A percentile compares a stretch with the other conserved stretches of the same genome.
Evolutionary conservation across 257 asterid genomes (phyloP).

Genomic region (Ocimum tenuiflorum): DNA sequence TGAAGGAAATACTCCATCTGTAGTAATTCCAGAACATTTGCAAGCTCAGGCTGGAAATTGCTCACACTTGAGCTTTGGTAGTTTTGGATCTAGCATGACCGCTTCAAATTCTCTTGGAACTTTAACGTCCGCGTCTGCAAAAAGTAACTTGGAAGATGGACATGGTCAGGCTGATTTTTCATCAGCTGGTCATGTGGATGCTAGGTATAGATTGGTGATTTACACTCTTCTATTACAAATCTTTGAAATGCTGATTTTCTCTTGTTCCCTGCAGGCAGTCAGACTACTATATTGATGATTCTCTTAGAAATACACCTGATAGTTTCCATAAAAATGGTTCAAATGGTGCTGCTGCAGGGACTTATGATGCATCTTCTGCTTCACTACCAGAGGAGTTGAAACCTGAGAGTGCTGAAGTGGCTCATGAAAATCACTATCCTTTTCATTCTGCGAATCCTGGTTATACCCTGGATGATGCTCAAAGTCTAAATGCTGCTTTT

Average conservation of each 20-base stretch:
- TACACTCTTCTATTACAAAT: not conserved
- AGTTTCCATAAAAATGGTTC: constrained; percentile 40
- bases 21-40: constrained; percentile 75
- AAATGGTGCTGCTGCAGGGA: constrained; percentile 39
- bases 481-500: constrained; percentile 42
- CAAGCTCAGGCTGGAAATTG: constrained; percentile 70
- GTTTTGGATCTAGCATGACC: constrained; percentile 49
- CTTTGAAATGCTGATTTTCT: not conserved
- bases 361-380: constrained; percentile 55
- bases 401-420: constrained; percentile 48
- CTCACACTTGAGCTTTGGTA: constrained; percentile 89
- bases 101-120: constrained; percentile 39
- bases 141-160: constrained; percentile 39
- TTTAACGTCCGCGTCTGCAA: constrained; percentile 37
- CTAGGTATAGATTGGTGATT: constrained; percentile 40
- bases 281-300: constrained; percentile 56
- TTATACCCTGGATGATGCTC: constrained; percentile 49
- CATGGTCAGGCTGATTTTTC: constrained; percentile 40
- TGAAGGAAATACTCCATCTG: constrained; percentile 52
- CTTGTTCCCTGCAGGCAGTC: constrained; percentile 46
- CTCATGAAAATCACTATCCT: constrained; percentile 50
- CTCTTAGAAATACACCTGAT: constrained; percentile 45
- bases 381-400: constrained; percentile 53
- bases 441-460: constrained; percentile 49
- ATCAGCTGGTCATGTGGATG: constrained; percentile 41